phyloP scores from a whole-genome alignment of 2,329 filamentous ascomycete species.

The Fusarium xylarioides region DNA sequence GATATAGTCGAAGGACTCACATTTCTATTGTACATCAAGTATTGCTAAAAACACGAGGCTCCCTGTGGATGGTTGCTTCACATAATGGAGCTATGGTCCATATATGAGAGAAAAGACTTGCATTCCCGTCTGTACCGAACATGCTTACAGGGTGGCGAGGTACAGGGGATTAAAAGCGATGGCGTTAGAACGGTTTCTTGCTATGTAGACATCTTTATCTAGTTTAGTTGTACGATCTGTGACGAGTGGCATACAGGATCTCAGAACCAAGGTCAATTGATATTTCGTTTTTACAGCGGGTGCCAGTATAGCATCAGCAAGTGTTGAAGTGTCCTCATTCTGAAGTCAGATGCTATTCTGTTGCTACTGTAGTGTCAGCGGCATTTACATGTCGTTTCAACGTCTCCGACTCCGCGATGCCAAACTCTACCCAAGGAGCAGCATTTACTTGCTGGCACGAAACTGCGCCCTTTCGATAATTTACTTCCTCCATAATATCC shows the following conservation, averaged over 20 bases:
- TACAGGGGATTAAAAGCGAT: constrained; percentile 40
- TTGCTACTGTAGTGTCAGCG: background rate
- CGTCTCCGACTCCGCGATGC: background rate
- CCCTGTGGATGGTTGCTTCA: background rate
- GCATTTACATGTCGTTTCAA: background rate
- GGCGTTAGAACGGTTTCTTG: constrained; percentile 44
- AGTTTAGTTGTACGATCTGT: constrained; percentile 12
- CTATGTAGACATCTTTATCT: constrained; percentile 26
- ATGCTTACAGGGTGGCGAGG: constrained; percentile 18
- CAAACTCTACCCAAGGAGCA: background rate
- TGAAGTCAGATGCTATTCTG: background rate
- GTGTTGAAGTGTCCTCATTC: background rate
- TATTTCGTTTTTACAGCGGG: constrained; percentile 2
- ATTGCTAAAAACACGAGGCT: background rate
- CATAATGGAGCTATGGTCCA: constrained; percentile 2
- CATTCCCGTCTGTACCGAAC: constrained; percentile 29
- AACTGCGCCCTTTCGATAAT: background rate
- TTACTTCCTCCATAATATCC: background rate
- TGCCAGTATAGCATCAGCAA: background rate
- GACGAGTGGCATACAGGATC: constrained; percentile 9
- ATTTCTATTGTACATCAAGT: constrained; percentile 1
- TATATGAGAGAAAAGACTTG: constrained; percentile 3
- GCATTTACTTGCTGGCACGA: background rate
- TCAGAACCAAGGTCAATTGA: constrained; percentile 24
- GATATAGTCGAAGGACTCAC: constrained; percentile 48